Base-by-base conservation (phyloP, 306 rosid genomes). In the Trichosanthes cucumerina region DNA sequence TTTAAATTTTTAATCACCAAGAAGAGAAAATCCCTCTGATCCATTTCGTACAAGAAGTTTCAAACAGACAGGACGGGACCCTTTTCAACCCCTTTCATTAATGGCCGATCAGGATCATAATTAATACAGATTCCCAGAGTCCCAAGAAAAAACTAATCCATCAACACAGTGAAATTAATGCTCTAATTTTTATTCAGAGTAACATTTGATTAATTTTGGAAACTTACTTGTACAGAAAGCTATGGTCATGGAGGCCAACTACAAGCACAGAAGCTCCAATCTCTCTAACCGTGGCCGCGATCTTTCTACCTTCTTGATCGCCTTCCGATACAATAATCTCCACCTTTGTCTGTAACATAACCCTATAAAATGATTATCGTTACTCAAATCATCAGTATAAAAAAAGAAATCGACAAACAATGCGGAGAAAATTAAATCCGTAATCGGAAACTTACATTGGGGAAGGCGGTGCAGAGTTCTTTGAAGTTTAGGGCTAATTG, bases 181-280 rank as follows among this genome's bases (percentile, higher is more conserved):
- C 78, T 24, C 78, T 24, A 26, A 41, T 69, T n/a, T n/a, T n/a
- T 21, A 43, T 2, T 11, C 53, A 41, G 75, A 10, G 33, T n/a
- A 11, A 26, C 18, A 47, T 14, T 28, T 6, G 58, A 72, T 69
- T 23, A 6, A 23, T 69, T 43, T 7, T 24, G 13, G 33, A 69
- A 56, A 84, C 95, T 90, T 85, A 92, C 97, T 81, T 90, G 93
- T 92, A 92, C 58, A 95, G 96, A 86, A 95, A 95, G 85, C 99
- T 92, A 68, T 84, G 92, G 82, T 86, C 90, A 84, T 92, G 99
- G 82, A 95, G 97, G 59, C 99, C 99, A 70, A 88, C 82, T 47
- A 95, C 97, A 66, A 95, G 90, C 78, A 80, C 77, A 0, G 97
- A 92, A 81, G 96, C 96, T 43, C 91, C 96, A 80, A 91, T 88